Evolutionary conservation across 805 yeast species (phyloP), one percentile per base, ranked within the genome.

Genomic region (Starmerella khaoyaiensis): DNA sequence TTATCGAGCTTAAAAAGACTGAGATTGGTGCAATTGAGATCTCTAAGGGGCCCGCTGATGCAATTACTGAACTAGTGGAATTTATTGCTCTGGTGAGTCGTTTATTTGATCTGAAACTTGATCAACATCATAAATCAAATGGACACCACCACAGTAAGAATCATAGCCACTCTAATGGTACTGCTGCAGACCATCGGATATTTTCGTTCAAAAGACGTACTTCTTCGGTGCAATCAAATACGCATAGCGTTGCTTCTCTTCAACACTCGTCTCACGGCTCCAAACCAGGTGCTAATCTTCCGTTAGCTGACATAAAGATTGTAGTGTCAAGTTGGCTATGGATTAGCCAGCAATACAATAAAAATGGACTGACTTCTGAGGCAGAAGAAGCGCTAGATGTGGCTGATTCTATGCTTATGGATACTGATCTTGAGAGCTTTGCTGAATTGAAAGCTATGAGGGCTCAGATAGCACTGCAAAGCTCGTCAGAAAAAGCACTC

Each of bases 371-470:
- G 27, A 45, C 60, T 1, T 65, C 61, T 2, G 93, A 82, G 36
- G 73, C 86, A 1, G 74, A 74, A 48, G 74, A 69, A 40, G 77
- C 93, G 32, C 66, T 83, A 4, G 65, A 68, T 6, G 94, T 83
- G 55, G 82, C 93, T 1, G 76, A 63, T 1, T 62, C 67, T 23
- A 66, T 71, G 10, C 69, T 65, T 25, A 58, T 63, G 21, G 64
- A 62, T 35, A 71, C 78, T 4, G 33, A 39, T 11, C 31, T 42
- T 8, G n/a, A 9, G 3, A 37, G 35, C 22, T 20, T 20, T 15
- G 44, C 42, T 18, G 35, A 25, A 8, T 20, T 0, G 33, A 40
- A 28, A 26, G 39, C 43, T 17, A 27, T 39, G 17, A 27, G 12
- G 19, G 44, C 39, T 16, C 38, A 33, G 31, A 28, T 45, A 15